These are phyloP conservation scores for Entomortierella chlamydospora DNA, from an alignment of 192 early-diverging fungal genomes.

Conservation along the genomic window DNA sequence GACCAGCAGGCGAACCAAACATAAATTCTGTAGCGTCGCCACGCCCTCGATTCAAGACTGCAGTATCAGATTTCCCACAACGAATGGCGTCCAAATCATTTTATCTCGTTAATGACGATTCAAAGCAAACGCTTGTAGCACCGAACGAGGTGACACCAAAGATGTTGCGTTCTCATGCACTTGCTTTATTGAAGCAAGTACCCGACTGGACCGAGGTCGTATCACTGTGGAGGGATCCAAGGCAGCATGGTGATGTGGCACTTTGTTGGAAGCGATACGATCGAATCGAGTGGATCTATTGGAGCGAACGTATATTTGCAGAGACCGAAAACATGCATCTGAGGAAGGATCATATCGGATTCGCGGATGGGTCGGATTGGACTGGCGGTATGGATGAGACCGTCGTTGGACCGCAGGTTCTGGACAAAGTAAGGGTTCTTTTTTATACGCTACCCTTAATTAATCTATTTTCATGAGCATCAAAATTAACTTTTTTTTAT, in stretches of 20 bases:
- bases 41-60: slow-evolving; percentile 10
- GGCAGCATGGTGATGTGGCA: slow-evolving; percentile 36
- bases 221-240: slow-evolving; percentile 39
- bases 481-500: not conserved
- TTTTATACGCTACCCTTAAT: not conserved
- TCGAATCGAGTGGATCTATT: slow-evolving; percentile 57
- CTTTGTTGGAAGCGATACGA: slow-evolving; percentile 61
- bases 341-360: slow-evolving; percentile 41
- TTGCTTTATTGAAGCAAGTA: slow-evolving; percentile 38
- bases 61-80: slow-evolving; percentile 3
- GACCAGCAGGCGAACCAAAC: not conserved
- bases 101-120: slow-evolving; percentile 32
- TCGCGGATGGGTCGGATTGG: slow-evolving; percentile 51
- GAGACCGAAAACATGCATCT: slow-evolving; percentile 35
- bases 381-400: slow-evolving; percentile 32
- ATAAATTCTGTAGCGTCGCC: not conserved
- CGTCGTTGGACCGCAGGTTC: slow-evolving; percentile 52
- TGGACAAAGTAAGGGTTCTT: slow-evolving; percentile 43
- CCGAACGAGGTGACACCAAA: slow-evolving; percentile 46
- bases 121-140: slow-evolving; percentile 30
- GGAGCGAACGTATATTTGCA: slow-evolving; percentile 19
- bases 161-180: slow-evolving; percentile 35
- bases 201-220: slow-evolving; percentile 55
- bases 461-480: not conserved
- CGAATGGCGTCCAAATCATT: slow-evolving; percentile 39